These are phyloP conservation scores for Verbascum thapsus DNA, from an alignment of 257 asterid species.

Conservation along the genomic window DNA sequence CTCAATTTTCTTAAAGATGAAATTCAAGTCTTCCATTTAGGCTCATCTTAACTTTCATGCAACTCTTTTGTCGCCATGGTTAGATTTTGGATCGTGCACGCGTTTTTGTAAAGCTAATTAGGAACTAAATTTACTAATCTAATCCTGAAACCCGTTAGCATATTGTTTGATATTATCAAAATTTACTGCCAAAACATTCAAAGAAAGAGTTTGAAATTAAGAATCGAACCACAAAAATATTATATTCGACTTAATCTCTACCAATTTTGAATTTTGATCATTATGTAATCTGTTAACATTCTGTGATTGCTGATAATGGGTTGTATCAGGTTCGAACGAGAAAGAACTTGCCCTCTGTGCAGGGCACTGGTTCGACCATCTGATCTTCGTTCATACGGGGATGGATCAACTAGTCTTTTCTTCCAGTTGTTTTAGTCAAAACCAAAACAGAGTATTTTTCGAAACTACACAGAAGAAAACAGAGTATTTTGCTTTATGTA, in stretches of 20 bases:
- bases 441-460: neutral
- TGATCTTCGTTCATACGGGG: slow-evolving; percentile 53
- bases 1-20: slow-evolving; percentile 1
- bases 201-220: no score
- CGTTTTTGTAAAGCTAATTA: no score
- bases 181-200: no score
- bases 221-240: no score
- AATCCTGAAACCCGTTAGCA: no score
- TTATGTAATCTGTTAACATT: neutral
- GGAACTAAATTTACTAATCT: no score
- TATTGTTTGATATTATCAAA: no score
- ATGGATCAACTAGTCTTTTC: slow-evolving; percentile 55
- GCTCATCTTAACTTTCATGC: no score
- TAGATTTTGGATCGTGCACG: no score
- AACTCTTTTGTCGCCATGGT: no score
- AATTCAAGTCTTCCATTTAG: neutral
- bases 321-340: slow-evolving; percentile 50
- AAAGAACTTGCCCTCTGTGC: slow-evolving; percentile 61
- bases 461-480: neutral
- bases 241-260: no score
- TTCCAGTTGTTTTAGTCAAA: slow-evolving; percentile 45
- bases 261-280: no score
- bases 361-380: slow-evolving; percentile 54
- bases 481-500: neutral
- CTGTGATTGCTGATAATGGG: neutral